Percentiles rank a stretch among this genome's conserved stretches.
Conservation (phyloP, 148 eudicot species). For the Heliosperma pusillum region DNA sequence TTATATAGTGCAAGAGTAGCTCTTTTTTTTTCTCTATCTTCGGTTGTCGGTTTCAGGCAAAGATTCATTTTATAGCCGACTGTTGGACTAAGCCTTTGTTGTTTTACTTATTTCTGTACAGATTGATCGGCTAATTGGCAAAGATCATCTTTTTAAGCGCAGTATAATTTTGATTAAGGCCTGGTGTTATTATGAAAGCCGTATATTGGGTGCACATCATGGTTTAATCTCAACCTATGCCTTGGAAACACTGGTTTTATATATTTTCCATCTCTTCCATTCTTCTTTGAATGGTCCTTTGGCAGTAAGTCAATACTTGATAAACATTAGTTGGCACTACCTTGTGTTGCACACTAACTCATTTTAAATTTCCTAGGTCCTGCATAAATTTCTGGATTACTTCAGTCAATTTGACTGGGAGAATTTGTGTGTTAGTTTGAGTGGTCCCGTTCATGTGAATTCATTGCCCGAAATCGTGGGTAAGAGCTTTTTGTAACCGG, state of each 20-base stretch:
- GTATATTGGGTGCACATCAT: slow-evolving; percentile 95
- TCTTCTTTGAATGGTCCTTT: slow-evolving; percentile 74
- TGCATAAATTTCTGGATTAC: slow-evolving; percentile 85
- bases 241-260: slow-evolving; percentile 83
- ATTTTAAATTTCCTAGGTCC: slow-evolving; percentile 55
- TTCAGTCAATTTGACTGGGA: slow-evolving; percentile 98
- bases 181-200: slow-evolving; percentile 99
- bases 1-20: neutral
- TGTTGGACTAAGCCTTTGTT: neutral
- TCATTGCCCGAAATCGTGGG: slow-evolving; percentile 69
- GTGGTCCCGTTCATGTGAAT: slow-evolving; percentile 69
- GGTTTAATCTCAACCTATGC: slow-evolving; percentile 96
- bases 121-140: slow-evolving; percentile 80
- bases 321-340: slow-evolving; percentile 14
- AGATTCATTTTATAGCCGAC: neutral
- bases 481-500: slow-evolving; percentile 31
- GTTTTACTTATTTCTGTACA: slow-evolving; percentile 26
- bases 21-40: neutral
- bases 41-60: neutral
- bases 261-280: slow-evolving; percentile 85
- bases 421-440: slow-evolving; percentile 58
- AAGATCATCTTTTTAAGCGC: slow-evolving; percentile 85
- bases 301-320: slow-evolving; percentile 62
- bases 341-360: slow-evolving; percentile 20
- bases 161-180: slow-evolving; percentile 91